Conservation (phyloP, 1,139 yeast species). For the Trichomonascaceae sp. region DNA sequence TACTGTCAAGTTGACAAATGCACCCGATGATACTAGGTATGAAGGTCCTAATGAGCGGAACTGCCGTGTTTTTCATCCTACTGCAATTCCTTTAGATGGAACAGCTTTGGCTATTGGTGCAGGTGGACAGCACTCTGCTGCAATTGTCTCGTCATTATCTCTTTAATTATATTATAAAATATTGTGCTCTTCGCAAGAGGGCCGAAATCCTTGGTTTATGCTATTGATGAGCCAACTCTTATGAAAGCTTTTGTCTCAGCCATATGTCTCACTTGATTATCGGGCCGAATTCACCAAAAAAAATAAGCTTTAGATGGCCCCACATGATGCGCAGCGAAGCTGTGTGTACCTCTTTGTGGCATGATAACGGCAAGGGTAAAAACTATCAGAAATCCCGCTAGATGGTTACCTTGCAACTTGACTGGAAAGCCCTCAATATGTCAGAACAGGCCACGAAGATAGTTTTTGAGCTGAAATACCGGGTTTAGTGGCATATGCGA, state of each 20-base stretch:
- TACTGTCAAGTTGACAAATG: background rate
- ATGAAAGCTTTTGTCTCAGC: background rate
- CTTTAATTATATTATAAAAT: no score
- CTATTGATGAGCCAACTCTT: background rate
- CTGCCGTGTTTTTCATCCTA: constrained; percentile 42
- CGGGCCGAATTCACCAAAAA: background rate
- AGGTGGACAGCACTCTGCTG: constrained; percentile 82
- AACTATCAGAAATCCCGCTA: no score
- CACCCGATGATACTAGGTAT: constrained; percentile 1
- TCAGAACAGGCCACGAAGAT: no score
- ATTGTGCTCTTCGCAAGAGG: no score
- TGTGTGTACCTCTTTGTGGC: background rate
- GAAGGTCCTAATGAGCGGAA: constrained; percentile 23
- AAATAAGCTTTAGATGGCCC: background rate
- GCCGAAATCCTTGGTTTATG: background rate
- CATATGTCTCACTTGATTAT: background rate
- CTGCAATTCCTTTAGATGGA: constrained; percentile 37
- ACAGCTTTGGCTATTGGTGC: constrained; percentile 52
- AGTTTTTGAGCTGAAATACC: background rate
- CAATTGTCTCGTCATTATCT: constrained; percentile 19
- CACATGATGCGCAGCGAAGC: background rate
- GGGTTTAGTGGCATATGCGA: background rate
- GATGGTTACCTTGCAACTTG: no score
- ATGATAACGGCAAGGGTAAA: background rate
- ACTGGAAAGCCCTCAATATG: no score